Conservation (phyloP, 495 filamentous ascomycete genomes). For the Cercophora samala region DNA sequence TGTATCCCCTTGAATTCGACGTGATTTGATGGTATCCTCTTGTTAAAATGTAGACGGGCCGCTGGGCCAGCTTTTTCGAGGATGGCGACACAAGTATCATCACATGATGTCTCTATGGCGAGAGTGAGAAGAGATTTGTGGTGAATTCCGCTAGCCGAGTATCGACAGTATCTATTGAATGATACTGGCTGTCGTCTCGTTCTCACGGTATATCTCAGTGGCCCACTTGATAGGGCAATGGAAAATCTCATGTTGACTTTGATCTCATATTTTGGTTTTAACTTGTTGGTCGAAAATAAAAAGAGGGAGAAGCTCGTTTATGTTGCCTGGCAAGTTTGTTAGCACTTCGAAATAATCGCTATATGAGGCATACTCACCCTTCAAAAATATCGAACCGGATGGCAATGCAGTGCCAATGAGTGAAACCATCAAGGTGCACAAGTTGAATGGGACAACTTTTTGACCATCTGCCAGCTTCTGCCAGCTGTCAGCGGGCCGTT, state of each 20-base stretch:
- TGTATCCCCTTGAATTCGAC: constrained; percentile 69
- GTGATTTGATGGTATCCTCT: constrained; percentile 78
- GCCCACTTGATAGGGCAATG: background rate
- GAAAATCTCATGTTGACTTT: background rate
- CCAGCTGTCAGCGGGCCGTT: background rate
- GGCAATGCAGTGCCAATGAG: background rate
- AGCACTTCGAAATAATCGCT: background rate
- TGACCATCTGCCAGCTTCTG: background rate
- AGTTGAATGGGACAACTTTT: background rate
- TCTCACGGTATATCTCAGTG: background rate
- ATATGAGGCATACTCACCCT: background rate
- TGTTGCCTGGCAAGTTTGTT: background rate
- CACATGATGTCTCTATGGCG: constrained; percentile 95
- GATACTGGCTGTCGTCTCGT: background rate
- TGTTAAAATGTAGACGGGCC: constrained; percentile 68
- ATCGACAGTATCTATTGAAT: background rate
- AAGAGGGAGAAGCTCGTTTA: background rate
- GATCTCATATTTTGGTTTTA: background rate
- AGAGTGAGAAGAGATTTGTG: constrained; percentile 60
- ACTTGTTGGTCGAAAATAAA: background rate
- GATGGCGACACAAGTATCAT: constrained; percentile 90
- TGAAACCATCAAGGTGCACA: background rate
- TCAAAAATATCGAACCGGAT: background rate
- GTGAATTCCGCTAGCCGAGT: background rate
- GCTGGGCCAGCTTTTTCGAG: constrained; percentile 53